These are phyloP conservation scores for Vitis amurensis DNA, from an alignment of 164 flowering plant species.

Conservation along the genomic window DNA sequence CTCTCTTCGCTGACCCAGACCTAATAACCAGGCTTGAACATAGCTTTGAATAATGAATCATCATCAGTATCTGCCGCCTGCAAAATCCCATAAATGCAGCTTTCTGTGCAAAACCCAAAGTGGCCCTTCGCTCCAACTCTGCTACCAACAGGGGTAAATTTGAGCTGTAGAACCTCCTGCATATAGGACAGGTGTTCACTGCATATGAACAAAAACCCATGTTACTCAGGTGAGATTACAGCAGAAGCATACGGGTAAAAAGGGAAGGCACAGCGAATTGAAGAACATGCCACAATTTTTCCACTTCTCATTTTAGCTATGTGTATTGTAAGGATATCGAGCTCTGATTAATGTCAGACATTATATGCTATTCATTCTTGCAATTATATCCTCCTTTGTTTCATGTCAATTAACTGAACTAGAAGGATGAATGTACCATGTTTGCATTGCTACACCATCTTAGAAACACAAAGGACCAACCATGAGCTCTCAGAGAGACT, in stretches of 20 bases:
- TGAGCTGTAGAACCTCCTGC: slow-evolving; percentile 6
- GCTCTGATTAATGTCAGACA: background rate
- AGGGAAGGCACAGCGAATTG: no score
- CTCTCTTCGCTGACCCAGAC: background rate
- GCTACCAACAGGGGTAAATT: background rate
- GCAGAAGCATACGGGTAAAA: no score
- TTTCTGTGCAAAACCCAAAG: background rate
- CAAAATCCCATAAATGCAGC: slow-evolving; percentile 5
- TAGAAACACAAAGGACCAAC: background rate
- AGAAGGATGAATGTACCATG: background rate
- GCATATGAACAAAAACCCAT: background rate
- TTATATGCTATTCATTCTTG: background rate
- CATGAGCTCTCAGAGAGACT: background rate
- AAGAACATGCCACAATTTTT: no score
- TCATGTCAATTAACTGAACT: background rate
- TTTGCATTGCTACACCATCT: background rate
- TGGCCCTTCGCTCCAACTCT: background rate
- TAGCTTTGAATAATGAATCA: slow-evolving; percentile 1
- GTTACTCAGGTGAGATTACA: background rate
- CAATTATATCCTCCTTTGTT: background rate
- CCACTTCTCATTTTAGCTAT: no score
- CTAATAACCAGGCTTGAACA: slow-evolving; percentile 1
- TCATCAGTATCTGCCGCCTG: background rate
- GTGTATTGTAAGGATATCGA: no score
- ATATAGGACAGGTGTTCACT: background rate